phyloP scores from a whole-genome alignment of 257 asterid species.

The Solanum bukasovii region DNA sequence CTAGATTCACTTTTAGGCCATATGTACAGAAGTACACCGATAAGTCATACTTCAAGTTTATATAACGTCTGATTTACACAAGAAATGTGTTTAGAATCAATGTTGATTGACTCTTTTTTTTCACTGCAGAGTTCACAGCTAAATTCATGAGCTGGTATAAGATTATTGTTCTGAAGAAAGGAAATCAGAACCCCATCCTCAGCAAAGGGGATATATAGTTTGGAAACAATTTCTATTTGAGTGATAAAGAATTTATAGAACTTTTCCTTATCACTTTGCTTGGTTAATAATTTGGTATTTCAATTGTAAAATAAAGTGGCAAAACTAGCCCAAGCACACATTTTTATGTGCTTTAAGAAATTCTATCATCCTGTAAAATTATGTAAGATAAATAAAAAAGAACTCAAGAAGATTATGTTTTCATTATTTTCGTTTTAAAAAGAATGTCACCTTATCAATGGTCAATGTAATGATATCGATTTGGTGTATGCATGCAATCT shows the following conservation, averaged over 20 bases:
- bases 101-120: neutral
- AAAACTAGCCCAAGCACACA: neutral
- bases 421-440: neutral
- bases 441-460: neutral
- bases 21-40: neutral
- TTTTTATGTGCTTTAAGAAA: neutral
- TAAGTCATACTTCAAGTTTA: neutral
- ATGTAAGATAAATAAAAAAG: neutral
- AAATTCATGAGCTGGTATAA: conserved; percentile 45
- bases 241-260: neutral
- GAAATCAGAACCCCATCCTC: neutral
- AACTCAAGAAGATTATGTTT: neutral
- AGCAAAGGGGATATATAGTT: neutral
- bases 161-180: conserved; percentile 11
- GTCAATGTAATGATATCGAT: neutral
- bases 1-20: neutral
- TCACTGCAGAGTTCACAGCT: conserved; percentile 48
- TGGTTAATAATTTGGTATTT: neutral
- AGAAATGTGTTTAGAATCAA: neutral
- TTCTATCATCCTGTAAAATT: neutral
- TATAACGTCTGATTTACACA: neutral
- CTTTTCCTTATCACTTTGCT: neutral
- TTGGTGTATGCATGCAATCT: neutral
- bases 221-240: neutral
- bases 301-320: neutral